Percentiles rank a stretch among this genome's conserved stretches.
phyloP scores from a whole-genome alignment of 305 asterid genomes.

The Solanum hybrid region DNA sequence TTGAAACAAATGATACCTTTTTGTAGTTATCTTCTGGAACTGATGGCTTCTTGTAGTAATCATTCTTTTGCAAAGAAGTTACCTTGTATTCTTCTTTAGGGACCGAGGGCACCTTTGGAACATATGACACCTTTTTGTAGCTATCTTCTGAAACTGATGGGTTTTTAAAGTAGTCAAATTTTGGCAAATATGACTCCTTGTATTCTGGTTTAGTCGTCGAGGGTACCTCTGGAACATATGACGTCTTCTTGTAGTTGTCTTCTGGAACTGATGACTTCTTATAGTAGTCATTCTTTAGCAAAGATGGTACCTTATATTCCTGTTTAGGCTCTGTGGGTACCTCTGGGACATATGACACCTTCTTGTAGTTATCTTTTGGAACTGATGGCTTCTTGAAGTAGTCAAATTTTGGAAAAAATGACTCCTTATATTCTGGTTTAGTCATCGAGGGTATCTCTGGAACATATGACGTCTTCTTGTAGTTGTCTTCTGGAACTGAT shows the following conservation, averaged over 20 bases:
- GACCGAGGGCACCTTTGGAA: background rate
- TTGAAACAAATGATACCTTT: background rate
- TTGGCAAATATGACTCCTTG: background rate
- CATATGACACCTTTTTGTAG: background rate
- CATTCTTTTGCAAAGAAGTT: background rate
- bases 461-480: background rate
- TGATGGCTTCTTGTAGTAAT: background rate
- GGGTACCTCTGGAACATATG: background rate
- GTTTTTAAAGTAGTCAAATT: background rate
- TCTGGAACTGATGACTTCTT: background rate
- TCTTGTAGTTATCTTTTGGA: background rate
- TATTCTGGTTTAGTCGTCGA: background rate
- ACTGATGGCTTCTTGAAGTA: background rate
- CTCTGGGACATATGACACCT: background rate
- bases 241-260: background rate
- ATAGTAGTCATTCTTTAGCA: background rate
- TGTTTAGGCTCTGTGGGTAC: background rate
- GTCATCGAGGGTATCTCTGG: background rate
- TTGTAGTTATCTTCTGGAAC: background rate
- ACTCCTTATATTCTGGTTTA: background rate
- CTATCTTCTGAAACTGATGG: background rate
- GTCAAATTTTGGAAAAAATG: background rate
- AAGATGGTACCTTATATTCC: background rate
- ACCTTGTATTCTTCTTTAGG: background rate
- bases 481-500: background rate